Evolutionary conservation across 352 stramenopile genomes (phyloP), one percentile per base, ranked within the genome.

Genomic region (Pythium brassicae): DNA sequence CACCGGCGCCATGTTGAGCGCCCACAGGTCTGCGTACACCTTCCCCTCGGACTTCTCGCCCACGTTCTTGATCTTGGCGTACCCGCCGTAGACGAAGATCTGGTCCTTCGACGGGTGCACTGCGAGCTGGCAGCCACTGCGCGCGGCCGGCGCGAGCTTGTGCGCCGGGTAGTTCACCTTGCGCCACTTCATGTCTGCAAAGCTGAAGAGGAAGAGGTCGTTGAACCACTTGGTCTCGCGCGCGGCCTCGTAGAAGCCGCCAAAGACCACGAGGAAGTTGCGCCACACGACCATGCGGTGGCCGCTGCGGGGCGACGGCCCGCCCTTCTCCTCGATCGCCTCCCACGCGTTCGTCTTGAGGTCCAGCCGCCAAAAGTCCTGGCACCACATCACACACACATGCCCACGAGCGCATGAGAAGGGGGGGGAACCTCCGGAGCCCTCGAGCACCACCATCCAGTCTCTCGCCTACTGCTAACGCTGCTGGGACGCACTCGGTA

Each of bases 191-290:
- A 96, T 76, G 37, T 97, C 87, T 10, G 85, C 82, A 42, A 97
- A 76, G 60, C 87, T 95, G 56, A 94, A 96, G 44, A 97, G 61
- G 56, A 86, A 98, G 29, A 99, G 55, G 66, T 99, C 96, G 58
- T 98, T 98, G 66, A 97, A 99, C 89, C 93, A 98, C 74, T 91
- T 94, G 61, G 83, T 94, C 64, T 94, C 87, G 35, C 85, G 69
- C 3, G 83, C 80, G 1, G 86, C 94, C 70, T 99, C 96, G 67
- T 98, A 98, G 64, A 99, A 99, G 27, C 96, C 96, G 40, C 96
- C 96, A 74, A 99, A 99, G 14, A 98, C 69, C 25, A 99, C 86
- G 50, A 99, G 83, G 61, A 95, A 98, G 68, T 98, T 97, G 39
- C 97, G 76, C 90, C 90, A 97, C 39, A 97, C 83, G 50, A 95